phyloP scores from a whole-genome alignment of 371 early-diverging fungal genomes.

The Apophysomyces ossiformis region DNA sequence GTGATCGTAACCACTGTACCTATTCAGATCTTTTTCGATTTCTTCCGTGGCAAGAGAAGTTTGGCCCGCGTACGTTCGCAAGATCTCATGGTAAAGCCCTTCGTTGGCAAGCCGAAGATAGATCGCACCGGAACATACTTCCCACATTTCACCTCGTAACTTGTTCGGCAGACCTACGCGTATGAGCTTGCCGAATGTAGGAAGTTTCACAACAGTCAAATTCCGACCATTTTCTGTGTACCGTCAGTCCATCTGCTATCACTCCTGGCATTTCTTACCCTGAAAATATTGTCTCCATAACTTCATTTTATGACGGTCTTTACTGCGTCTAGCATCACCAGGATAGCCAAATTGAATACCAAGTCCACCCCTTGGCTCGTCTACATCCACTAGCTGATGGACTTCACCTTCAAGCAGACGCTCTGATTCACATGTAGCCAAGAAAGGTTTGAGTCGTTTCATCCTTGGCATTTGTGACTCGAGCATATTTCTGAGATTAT shows the following conservation, averaged over 20 bases:
- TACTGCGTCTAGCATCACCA: conserved; percentile 70
- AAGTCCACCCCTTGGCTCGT: conserved; percentile 66
- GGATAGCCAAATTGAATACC: conserved; percentile 88
- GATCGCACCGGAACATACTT: conserved; percentile 89
- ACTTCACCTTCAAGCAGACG: conserved; percentile 58
- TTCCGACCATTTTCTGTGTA: conserved; percentile 87
- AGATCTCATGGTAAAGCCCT: conserved; percentile 80
- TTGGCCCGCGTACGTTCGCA: conserved; percentile 69
- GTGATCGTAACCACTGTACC: conserved; percentile 40
- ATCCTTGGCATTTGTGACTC: conserved; percentile 65
- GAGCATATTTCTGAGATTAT: conserved; percentile 51
- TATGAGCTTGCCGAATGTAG: conserved; percentile 89
- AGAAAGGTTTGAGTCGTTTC: conserved; percentile 80
- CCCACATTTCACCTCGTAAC: conserved; percentile 97
- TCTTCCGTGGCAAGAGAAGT: conserved; percentile 85
- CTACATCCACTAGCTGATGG: conserved; percentile 45
- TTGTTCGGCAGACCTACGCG: conserved; percentile 92
- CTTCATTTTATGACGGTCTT: conserved; percentile 79
- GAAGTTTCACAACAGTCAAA: conserved; percentile 79
- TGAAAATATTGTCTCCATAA: conserved; percentile 78
- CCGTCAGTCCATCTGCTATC: conserved; percentile 32
- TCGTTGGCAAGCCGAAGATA: conserved; percentile 85
- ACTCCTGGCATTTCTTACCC: conserved; percentile 38
- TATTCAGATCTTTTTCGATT: conserved; percentile 96
- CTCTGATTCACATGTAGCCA: conserved; percentile 79